Evolutionary conservation across 2,329 filamentous ascomycete species (phyloP), one percentile per base, ranked within the genome.

Genomic region (Colletotrichum sidae): DNA sequence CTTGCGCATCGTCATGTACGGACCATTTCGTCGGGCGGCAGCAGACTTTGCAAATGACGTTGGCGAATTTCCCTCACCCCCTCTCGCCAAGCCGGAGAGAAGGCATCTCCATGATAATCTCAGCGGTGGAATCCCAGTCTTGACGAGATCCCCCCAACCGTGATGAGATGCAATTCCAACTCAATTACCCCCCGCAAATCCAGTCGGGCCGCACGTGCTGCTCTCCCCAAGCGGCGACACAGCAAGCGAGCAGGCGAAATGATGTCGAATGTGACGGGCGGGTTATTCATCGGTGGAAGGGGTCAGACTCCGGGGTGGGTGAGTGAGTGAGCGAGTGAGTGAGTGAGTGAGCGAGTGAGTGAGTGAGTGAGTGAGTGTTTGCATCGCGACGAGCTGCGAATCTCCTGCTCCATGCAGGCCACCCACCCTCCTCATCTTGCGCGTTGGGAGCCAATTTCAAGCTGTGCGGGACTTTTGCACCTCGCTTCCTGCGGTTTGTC

Each of bases 381-480:
- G 25, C 13, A 41, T 15, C 17, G 39, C 52, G 15, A 13, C 51
- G 42, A 17, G n/a, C 10, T 46, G 10, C n/a, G n/a, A 51, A 55
- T 11, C 39, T 44, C 17, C 25, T n/a, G 25, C n/a, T 44, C 12
- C 10, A 13, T 11, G 13, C 35, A 34, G 53, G 34, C 12, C 38
- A 55, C 15, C 25, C 12, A 12, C 35, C 15, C 15, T 13, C 25
- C 4, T 7, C 6, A 8, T 37, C 9, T 38, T 25, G 45, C 11
- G 9, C 49, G 6, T 13, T 39, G 49, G 34, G 33, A 8, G n/a
- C 55, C 55, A 57, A 58, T 51, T 58, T 58, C 38, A 46, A n/a
- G 33, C 42, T 33, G 25, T 51, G 55, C 55, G 55, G 55, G 55
- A 10, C 37, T 49, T 39, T 42, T 44, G n/a, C 37, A 38, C 35